Evolutionary conservation across 2,329 filamentous ascomycete species (phyloP), one percentile per base, ranked within the genome.

Genomic region (Davidsoniella australis): DNA sequence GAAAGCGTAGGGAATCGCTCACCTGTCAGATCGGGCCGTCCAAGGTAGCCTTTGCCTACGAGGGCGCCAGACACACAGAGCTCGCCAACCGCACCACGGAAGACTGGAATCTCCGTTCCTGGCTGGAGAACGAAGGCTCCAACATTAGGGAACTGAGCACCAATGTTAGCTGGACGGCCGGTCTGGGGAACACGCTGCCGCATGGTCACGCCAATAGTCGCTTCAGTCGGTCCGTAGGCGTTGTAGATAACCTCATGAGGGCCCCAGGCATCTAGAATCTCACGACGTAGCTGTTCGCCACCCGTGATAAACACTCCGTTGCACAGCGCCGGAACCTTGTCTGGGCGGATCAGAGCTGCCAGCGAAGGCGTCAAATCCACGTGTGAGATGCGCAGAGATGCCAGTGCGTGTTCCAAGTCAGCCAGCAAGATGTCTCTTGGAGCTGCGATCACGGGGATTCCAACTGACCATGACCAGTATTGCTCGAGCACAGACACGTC

Each of bases 401-500:
- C 75, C 51, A 95, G 89, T 0, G 80, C 78, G 1, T 73, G 74
- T 1, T 82, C 71, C 14, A 95, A 68, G 57, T 95, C 85, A 57
- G 91, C 85, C 33, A 95, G 79, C 1, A 95, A 80, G 1, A 94
- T 60, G 59, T 95, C 87, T 55, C 85, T 75, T 0, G 85, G 83
- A 5, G 85, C 87, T 2, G 84, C 80, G 2, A 89, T 82, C 0
- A 95, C 73, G 3, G 82, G 80, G 23, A 95, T 87, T 1, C 87
- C 87, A 1, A 91, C 83, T 24, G 82, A 86, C 88, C 88, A 95
- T 51, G 81, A 91, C 86, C 86, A 95, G 61, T 89, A 95, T 58
- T 94, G 88, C 59, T 95, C 88, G 0, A 95, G 70, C 0, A 95
- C 83, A 1, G 85, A 91, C 3, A 95, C 88, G 57, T 95, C 89